Evolutionary conservation across 1,284 basidiomycete species (phyloP).

Genomic region (Sporisorium exsertum): DNA sequence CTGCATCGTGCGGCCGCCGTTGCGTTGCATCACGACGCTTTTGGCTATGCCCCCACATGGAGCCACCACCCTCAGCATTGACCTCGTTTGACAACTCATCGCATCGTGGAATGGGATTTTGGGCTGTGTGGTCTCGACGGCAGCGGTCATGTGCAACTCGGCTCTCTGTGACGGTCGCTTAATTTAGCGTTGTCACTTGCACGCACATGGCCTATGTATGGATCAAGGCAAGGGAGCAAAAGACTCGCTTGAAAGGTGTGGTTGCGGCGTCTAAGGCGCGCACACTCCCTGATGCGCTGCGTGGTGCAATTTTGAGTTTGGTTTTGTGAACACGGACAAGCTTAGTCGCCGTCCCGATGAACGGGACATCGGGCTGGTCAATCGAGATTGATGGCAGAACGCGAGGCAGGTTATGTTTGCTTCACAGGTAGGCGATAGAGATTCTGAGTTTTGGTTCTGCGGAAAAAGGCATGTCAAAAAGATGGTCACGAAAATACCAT

Average conservation of each 20-base stretch:
- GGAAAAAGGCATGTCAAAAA: not conserved
- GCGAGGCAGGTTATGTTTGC: too few species aligned
- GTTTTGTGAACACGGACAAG: not conserved
- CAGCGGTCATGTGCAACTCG: not conserved
- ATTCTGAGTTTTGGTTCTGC: too few species aligned
- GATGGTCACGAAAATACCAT: not conserved
- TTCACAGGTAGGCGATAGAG: not conserved
- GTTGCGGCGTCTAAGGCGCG: not conserved
- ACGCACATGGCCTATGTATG: too few species aligned
- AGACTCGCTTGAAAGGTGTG: too few species aligned
- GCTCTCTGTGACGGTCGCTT: not conserved
- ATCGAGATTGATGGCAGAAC: too few species aligned
- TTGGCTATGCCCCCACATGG: constrained; percentile 1
- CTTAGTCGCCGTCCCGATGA: not conserved
- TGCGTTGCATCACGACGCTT: constrained; percentile 4
- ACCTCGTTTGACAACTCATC: not conserved
- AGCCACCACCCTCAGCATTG: not conserved
- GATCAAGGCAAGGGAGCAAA: not conserved
- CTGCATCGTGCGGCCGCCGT: not conserved
- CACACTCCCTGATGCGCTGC: not conserved
- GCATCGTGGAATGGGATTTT: not conserved
- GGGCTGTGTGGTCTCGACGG: too few species aligned
- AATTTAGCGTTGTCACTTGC: not conserved
- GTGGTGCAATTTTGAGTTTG: not conserved
- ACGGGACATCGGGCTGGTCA: not conserved